Conservation (phyloP, 495 filamentous ascomycete species). For the Xylaria telfairii region DNA sequence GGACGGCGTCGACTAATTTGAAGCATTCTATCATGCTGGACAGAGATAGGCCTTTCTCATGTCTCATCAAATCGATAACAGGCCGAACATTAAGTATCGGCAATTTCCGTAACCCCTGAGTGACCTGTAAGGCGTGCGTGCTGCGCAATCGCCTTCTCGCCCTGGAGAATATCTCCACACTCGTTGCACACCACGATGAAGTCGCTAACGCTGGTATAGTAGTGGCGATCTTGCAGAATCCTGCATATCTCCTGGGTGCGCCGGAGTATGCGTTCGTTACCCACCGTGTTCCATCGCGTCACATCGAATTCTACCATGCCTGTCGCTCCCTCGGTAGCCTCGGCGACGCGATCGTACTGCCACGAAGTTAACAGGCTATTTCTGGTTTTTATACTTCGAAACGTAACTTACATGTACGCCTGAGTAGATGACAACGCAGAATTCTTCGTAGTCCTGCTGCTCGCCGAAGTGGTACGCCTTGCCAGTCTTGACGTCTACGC, state of each 20-base stretch:
- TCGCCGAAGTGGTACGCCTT: constrained; percentile 80
- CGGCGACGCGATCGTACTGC: constrained; percentile 82
- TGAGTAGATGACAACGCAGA: constrained; percentile 88
- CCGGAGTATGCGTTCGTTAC: constrained; percentile 70
- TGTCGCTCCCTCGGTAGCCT: constrained; percentile 64
- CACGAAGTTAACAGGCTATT: not conserved
- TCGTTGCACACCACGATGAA: constrained; percentile 85
- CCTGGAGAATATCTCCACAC: constrained; percentile 67
- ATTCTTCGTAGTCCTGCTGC: constrained; percentile 56
- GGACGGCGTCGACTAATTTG: not conserved
- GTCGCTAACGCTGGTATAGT: constrained; percentile 87
- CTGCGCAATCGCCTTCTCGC: constrained; percentile 57
- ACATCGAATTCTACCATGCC: constrained; percentile 67
- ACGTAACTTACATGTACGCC: constrained; percentile 69
- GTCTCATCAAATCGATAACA: not conserved
- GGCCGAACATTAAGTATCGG: not conserved
- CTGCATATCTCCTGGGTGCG: constrained; percentile 73
- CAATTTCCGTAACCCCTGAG: constrained; percentile 22
- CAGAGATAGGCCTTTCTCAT: not conserved
- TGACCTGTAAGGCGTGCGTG: constrained; percentile 28
- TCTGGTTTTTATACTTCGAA: not conserved
- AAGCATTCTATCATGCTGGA: not conserved
- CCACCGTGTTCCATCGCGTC: constrained; percentile 72
- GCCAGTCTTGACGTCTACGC: constrained; percentile 68
- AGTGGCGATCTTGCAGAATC: constrained; percentile 69